Percentiles rank a stretch among this genome's conserved stretches.
These are phyloP conservation scores for Trichoderma asperellum DNA, from an alignment of 2,329 filamentous ascomycete species.

Conservation along the genomic window DNA sequence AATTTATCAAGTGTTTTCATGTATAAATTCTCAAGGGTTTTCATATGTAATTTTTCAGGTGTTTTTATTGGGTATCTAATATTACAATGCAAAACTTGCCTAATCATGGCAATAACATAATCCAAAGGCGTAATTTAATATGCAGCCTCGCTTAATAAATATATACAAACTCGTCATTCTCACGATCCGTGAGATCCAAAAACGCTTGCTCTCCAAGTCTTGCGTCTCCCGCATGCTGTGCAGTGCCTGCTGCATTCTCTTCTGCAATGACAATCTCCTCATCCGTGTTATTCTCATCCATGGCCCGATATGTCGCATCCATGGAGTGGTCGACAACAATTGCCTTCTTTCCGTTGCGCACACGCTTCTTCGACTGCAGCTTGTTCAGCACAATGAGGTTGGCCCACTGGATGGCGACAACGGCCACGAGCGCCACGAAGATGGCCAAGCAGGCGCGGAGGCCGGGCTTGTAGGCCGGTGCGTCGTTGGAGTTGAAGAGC, in stretches of 20 bases:
- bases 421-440: constrained; percentile 56
- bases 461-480: constrained; percentile 61
- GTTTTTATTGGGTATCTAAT: too few relatives aligned
- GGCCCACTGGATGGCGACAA: constrained; percentile 57
- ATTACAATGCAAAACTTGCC: too few relatives aligned
- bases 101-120: too few relatives aligned
- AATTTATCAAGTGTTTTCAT: too few relatives aligned
- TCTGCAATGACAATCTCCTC: constrained; percentile 22
- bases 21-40: too few relatives aligned
- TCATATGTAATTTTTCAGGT: too few relatives aligned
- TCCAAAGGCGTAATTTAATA: neutral
- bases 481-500: constrained; percentile 61
- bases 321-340: constrained; percentile 64
- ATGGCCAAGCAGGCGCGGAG: constrained; percentile 59
- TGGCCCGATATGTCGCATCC: constrained; percentile 52
- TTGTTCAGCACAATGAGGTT: constrained; percentile 62
- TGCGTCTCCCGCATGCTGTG: constrained; percentile 20
- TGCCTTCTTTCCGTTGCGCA: constrained; percentile 63
- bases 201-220: constrained; percentile 56
- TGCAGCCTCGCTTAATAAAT: constrained; percentile 50
- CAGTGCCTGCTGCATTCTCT: neutral
- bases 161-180: constrained; percentile 72
- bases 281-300: constrained; percentile 16
- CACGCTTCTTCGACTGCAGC: constrained; percentile 56
- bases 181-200: constrained; percentile 64